These are phyloP conservation scores for Basipetospora chlamydospora DNA, from an alignment of 2,329 filamentous ascomycete genomes.

Conservation along the genomic window DNA sequence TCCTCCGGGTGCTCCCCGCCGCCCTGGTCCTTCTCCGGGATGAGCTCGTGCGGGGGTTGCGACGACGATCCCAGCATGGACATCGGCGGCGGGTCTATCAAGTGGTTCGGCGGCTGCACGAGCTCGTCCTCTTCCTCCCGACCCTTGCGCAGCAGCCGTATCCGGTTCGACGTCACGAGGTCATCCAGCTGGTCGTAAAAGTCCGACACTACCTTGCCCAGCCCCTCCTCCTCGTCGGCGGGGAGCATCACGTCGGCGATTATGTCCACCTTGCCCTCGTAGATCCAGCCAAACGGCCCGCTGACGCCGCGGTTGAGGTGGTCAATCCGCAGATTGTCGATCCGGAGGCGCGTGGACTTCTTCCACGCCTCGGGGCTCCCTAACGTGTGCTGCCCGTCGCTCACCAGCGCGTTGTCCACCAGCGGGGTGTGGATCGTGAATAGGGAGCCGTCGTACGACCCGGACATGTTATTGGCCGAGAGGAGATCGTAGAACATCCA, in stretches of 20 bases:
- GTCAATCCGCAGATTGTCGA: conserved; percentile 88
- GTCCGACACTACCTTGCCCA: conserved; percentile 90
- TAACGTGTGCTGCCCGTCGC: conserved; percentile 22
- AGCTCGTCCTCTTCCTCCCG: conserved; percentile 5
- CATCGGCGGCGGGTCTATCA: background rate
- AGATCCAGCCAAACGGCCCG: conserved; percentile 94
- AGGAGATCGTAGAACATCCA: conserved; percentile 98
- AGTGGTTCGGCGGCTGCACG: background rate
- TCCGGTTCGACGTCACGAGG: conserved; percentile 67
- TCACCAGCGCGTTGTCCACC: conserved; percentile 5
- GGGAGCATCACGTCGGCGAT: conserved; percentile 93
- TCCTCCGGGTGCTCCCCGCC: conserved; percentile 22
- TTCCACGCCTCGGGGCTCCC: conserved; percentile 70
- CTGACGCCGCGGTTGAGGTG: conserved; percentile 88
- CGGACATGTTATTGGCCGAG: conserved; percentile 89
- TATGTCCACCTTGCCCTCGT: conserved; percentile 93
- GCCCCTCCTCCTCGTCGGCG: conserved; percentile 70
- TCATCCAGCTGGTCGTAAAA: conserved; percentile 95
- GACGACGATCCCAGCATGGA: too few relatives aligned
- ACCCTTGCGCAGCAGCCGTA: conserved; percentile 41
- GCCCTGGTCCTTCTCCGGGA: conserved; percentile 4
- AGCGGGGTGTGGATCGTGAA: conserved; percentile 84
- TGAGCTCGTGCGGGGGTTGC: conserved; percentile 7
- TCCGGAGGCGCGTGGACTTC: conserved; percentile 82
- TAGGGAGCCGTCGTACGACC: conserved; percentile 85